phyloP scores from a whole-genome alignment of 371 early-diverging fungal species.

The Smittium culicis region DNA sequence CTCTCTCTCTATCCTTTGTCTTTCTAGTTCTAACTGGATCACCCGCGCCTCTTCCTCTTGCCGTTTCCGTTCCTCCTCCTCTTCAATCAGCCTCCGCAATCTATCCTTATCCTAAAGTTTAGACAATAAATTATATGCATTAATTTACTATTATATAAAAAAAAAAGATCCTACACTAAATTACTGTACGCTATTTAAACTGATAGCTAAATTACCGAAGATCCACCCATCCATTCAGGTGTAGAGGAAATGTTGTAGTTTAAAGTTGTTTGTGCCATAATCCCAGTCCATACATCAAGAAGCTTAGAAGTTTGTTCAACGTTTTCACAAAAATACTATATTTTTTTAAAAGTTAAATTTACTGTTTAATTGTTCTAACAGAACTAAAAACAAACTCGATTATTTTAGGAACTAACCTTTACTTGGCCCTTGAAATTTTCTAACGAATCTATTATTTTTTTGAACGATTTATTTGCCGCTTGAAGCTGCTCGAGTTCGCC shows the following conservation, averaged over 20 bases:
- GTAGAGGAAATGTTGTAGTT: slow-evolving; percentile 21
- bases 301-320: slow-evolving; percentile 29
- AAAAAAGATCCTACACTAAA: too few species aligned
- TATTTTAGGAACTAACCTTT: neutral
- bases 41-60: slow-evolving; percentile 1
- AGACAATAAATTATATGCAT: too few species aligned
- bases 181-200: slow-evolving; percentile 12
- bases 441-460: neutral
- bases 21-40: slow-evolving; percentile 11
- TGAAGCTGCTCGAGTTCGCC: neutral
- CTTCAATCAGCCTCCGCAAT: slow-evolving; percentile 17
- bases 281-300: slow-evolving; percentile 28
- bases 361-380: neutral
- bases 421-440: neutral
- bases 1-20: slow-evolving; percentile 15
- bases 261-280: slow-evolving; percentile 26
- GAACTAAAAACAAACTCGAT: too few species aligned
- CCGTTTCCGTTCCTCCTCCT: slow-evolving; percentile 11
- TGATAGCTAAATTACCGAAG: slow-evolving; percentile 12
- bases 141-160: too few species aligned
- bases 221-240: slow-evolving; percentile 25
- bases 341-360: slow-evolving; percentile 8
- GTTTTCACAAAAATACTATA: slow-evolving; percentile 31
- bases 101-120: slow-evolving; percentile 16
- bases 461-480: neutral